Conservation (phyloP, 1,284 basidiomycete species). For the Malassezia pachydermatis region DNA sequence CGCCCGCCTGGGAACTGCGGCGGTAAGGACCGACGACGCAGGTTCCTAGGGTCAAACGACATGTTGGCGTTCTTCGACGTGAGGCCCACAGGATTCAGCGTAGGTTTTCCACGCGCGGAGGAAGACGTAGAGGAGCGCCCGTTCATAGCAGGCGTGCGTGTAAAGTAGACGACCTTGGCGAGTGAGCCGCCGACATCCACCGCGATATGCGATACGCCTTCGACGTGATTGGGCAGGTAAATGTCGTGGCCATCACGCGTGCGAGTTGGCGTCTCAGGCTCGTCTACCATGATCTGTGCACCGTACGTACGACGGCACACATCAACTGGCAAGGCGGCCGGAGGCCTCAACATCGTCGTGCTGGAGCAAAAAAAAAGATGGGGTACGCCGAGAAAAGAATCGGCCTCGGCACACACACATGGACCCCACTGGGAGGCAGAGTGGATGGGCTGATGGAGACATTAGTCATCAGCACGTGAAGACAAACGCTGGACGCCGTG, state of each 20-base stretch:
- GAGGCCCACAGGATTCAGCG: not conserved
- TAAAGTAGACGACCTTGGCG: slow-evolving; percentile 96
- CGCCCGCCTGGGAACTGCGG: slow-evolving; percentile 63
- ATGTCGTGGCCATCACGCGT: slow-evolving; percentile 41
- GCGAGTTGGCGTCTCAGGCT: not conserved
- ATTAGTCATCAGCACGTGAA: slow-evolving; percentile 14
- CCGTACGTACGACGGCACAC: slow-evolving; percentile 15
- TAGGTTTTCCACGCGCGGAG: not conserved
- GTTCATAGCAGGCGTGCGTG: slow-evolving; percentile 33
- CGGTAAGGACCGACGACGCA: slow-evolving; percentile 34
- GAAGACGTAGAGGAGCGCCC: not conserved
- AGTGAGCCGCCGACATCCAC: slow-evolving; percentile 72
- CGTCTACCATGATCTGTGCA: slow-evolving; percentile 14
- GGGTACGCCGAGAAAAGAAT: too few species aligned
- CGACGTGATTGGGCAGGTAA: slow-evolving; percentile 45
- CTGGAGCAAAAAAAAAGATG: too few species aligned
- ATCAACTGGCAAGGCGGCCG: slow-evolving; percentile 15
- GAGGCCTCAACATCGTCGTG: slow-evolving; percentile 5
- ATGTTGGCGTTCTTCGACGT: not conserved
- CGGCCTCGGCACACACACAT: too few species aligned
- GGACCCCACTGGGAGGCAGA: too few species aligned
- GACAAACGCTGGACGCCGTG: too few species aligned
- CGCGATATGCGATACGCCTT: slow-evolving; percentile 46
- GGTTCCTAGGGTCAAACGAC: slow-evolving; percentile 14
- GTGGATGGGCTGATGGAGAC: not conserved